phyloP scores from a whole-genome alignment of 2,329 filamentous ascomycete genomes.

The Phoma sp. region DNA sequence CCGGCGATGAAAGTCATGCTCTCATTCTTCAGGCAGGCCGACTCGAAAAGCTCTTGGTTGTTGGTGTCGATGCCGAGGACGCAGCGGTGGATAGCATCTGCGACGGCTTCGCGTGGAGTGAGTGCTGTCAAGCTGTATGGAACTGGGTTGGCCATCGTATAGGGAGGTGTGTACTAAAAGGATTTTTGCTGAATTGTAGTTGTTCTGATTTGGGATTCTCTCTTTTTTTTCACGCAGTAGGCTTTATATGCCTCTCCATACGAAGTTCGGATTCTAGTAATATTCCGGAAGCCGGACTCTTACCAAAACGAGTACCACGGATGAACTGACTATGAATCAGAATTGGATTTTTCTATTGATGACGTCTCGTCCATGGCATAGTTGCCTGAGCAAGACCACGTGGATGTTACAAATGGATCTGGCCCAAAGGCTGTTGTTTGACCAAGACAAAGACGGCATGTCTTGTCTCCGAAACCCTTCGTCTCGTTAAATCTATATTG shows the following conservation, averaged over 20 bases:
- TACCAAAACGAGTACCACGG: too few species aligned
- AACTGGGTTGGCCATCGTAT: conserved; percentile 15
- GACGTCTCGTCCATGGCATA: too few species aligned
- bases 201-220: too few species aligned
- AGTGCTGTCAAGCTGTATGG: conserved; percentile 16
- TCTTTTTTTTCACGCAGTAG: background rate
- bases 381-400: too few species aligned
- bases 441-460: background rate
- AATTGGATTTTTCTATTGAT: too few species aligned
- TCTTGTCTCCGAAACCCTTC: background rate
- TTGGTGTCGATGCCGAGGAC: conserved; percentile 33
- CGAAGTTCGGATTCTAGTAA: background rate
- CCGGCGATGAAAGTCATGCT: conserved; percentile 26
- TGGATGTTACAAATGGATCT: too few species aligned
- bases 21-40: conserved; percentile 24
- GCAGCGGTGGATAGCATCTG: conserved; percentile 33
- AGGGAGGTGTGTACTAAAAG: background rate
- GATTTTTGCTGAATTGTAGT: background rate
- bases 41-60: conserved; percentile 26
- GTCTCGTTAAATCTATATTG: background rate
- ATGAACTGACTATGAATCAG: too few species aligned
- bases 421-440: too few species aligned
- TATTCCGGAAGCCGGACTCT: background rate
- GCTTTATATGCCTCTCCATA: background rate
- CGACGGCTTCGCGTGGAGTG: conserved; percentile 28